phyloP scores from a whole-genome alignment of 495 filamentous ascomycete species.

The Oidiodendron maius region DNA sequence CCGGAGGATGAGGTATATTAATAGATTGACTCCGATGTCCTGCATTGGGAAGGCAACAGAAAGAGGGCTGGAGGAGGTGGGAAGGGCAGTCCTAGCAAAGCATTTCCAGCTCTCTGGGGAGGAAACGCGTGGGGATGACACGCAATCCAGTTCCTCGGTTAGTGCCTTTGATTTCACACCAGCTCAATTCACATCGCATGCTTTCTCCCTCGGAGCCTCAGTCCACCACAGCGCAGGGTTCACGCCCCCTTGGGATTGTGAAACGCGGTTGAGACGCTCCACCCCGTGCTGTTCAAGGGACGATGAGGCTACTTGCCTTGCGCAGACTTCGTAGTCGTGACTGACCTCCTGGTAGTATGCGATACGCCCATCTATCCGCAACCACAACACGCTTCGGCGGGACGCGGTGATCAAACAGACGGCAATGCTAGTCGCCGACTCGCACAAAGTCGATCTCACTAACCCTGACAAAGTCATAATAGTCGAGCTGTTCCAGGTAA shows the following conservation, averaged over 20 bases:
- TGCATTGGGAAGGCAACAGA: conserved; percentile 72
- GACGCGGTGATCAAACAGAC: conserved; percentile 73
- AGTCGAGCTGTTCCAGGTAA: conserved; percentile 84
- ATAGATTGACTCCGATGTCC: conserved; percentile 77
- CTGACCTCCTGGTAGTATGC: conserved; percentile 58
- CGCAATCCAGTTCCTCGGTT: not conserved
- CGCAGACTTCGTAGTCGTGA: not conserved
- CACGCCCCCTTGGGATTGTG: not conserved
- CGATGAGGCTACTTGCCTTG: no score
- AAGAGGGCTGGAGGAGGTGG: conserved; percentile 67
- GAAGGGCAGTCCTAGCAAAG: conserved; percentile 59
- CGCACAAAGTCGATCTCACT: conserved; percentile 78
- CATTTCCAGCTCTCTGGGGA: conserved; percentile 58
- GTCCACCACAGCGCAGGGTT: no score
- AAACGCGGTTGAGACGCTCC: not conserved
- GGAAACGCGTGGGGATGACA: not conserved
- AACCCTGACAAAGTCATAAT: conserved; percentile 80
- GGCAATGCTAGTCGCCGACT: conserved; percentile 47
- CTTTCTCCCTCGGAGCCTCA: no score
- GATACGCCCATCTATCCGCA: conserved; percentile 78
- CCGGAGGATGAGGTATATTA: conserved; percentile 67
- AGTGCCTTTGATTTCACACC: no score
- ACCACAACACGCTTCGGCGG: conserved; percentile 69
- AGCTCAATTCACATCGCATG: no score
- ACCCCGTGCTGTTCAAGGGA: not conserved